Percentiles rank a stretch among this genome's conserved stretches.
Conservation (phyloP, 2,329 filamentous ascomycete species). For the Penicillium freii region DNA sequence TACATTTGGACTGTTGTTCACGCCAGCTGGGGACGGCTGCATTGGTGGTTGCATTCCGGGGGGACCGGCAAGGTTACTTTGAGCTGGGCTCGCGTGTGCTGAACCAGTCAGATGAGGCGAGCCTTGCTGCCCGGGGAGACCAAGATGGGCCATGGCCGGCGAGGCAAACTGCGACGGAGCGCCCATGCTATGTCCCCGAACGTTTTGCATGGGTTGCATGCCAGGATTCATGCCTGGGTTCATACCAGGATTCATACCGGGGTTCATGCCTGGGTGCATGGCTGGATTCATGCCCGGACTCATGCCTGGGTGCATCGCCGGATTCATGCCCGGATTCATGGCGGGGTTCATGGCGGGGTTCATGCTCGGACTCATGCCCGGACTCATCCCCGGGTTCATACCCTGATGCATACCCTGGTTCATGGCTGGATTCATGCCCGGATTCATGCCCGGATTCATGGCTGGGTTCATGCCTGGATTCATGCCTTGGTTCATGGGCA, state of each 20-base stretch:
- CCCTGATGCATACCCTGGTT: constrained; percentile 21
- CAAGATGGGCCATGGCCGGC: constrained; percentile 56
- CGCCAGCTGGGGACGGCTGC: constrained; percentile 54
- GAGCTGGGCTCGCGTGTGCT: constrained; percentile 48
- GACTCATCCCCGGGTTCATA: not conserved
- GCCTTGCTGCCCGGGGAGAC: constrained; percentile 48
- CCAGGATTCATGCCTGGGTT: constrained; percentile 27
- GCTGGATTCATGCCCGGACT: not conserved
- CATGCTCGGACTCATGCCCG: not conserved
- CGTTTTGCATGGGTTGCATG: constrained; percentile 38
- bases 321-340: not conserved
- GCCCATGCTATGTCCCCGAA: constrained; percentile 47
- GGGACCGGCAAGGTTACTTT: constrained; percentile 47
- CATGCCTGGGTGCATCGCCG: not conserved
- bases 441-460: not conserved
- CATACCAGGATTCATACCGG: constrained; percentile 1
- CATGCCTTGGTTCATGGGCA: constrained; percentile 18
- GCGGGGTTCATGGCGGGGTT: not conserved
- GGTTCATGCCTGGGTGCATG: constrained; percentile 23
- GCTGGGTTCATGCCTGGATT: not conserved
- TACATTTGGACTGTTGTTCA: constrained; percentile 63
- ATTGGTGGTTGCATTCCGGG: constrained; percentile 58
- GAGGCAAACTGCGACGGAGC: constrained; percentile 56
- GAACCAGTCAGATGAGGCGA: constrained; percentile 54
- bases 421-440: not conserved